phyloP scores from a whole-genome alignment of 768 basidiomycete genomes.

The Leccinum rimulosum region DNA sequence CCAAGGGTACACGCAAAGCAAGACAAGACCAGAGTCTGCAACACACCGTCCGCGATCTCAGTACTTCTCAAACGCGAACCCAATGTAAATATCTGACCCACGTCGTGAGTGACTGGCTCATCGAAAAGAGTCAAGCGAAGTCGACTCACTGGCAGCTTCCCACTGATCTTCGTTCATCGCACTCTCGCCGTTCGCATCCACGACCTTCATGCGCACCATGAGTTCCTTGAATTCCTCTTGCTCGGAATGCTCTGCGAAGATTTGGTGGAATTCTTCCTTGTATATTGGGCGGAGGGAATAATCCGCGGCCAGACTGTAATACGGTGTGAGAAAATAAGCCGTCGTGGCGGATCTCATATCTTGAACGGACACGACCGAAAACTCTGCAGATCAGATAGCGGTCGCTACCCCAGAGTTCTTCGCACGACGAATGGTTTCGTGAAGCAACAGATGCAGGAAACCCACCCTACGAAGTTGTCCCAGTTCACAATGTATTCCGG shows the following conservation, averaged over 20 bases:
- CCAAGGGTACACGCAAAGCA: constrained; percentile 3
- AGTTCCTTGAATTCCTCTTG: constrained; percentile 80
- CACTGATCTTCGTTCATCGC: constrained; percentile 94
- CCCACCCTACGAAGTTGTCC: constrained; percentile 86
- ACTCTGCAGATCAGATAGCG: neutral
- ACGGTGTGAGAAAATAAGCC: constrained; percentile 13
- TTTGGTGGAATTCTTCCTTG: constrained; percentile 86
- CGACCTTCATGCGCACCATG: constrained; percentile 87
- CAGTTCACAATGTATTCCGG: constrained; percentile 97
- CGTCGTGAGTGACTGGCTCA: constrained; percentile 7
- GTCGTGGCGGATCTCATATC: neutral
- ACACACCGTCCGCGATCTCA: constrained; percentile 18
- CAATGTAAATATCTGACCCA: constrained; percentile 82
- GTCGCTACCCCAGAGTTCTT: neutral
- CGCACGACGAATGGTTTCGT: neutral
- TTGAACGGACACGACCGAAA: neutral
- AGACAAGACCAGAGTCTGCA: neutral
- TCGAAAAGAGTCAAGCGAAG: neutral
- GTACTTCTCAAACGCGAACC: constrained; percentile 84
- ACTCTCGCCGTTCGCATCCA: constrained; percentile 82
- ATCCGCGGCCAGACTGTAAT: constrained; percentile 72
- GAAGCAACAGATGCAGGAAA: constrained; percentile 9
- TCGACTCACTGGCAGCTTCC: constrained; percentile 93
- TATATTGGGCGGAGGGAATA: constrained; percentile 74
- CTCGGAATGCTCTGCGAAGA: constrained; percentile 79